Base-by-base conservation (phyloP, 345 rosid genomes). In the Gossypium longicalyx region DNA sequence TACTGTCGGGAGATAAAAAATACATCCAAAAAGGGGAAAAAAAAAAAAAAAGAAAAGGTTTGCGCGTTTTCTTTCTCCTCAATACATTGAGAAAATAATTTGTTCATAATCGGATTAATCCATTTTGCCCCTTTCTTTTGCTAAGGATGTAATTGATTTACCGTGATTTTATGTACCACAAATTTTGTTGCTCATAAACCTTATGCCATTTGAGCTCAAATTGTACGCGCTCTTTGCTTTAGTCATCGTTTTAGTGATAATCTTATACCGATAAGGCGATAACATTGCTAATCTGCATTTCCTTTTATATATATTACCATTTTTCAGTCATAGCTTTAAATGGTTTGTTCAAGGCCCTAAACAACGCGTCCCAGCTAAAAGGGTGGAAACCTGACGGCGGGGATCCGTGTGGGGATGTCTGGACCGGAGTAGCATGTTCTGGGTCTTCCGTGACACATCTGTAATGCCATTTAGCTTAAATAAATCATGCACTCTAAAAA, bases 381-480 rank as follows among this genome's bases (percentile, higher is more conserved):
- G 86, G 90, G 62, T 95, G 99, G 99, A 89, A 71, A 77, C 15
- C 63, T 38, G 82, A 83, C 38, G 90, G 93, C 48, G 93, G 93
- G 53, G 97, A 92, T 85, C 97, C 98, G 9, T 94, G 97, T 70
- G 81, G 61, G 41, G 94, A 90, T 78, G 82, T 81, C 17, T 95
- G 99, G 99, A 88, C 77, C n/a, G 97, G 98, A 77, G 90, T 95
- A 52, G 82, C 89, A 12, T 95, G 99, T 74, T 82, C 83, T 25
- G 95, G 91, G 20, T 82, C 97, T 10, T 89, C 94, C 34, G 80
- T 93, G 44, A 73, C 81, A 69, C 81, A 85, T 78, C 83, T 95
- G 99, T 95, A 88, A 80, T 47, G 59, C 38, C 23, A 22, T 64
- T 7, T 52, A 53, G 41, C 51, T 16, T 20, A 64, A 44, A 61